Percentiles rank a stretch among this genome's conserved stretches.
Evolutionary conservation across 2,329 filamentous ascomycete species (phyloP).

Genomic region (Aspergillus proliferans): DNA sequence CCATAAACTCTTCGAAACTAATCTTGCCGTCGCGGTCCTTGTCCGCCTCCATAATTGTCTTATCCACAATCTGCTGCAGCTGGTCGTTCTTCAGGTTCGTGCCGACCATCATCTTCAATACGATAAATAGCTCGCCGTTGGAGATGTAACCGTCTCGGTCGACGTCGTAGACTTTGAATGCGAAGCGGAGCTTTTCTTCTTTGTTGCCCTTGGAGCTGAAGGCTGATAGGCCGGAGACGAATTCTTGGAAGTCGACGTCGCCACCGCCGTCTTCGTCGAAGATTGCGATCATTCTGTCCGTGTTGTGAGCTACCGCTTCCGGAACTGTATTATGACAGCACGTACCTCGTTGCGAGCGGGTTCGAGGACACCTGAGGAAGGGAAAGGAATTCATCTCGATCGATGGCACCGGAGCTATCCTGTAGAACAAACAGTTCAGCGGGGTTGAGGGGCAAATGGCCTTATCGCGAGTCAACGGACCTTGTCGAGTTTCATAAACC

Average conservation of each 20-base stretch:
- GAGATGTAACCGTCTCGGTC: slow-evolving; percentile 97
- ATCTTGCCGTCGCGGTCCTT: slow-evolving; percentile 95
- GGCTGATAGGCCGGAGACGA: slow-evolving; percentile 87
- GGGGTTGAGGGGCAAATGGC: too few species aligned
- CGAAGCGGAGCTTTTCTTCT: slow-evolving; percentile 95
- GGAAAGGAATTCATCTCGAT: slow-evolving; percentile 95
- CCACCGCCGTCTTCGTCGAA: slow-evolving; percentile 98
- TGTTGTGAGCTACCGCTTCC: background rate
- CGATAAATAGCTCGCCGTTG: slow-evolving; percentile 98
- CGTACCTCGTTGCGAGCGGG: slow-evolving; percentile 84
- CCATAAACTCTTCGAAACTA: slow-evolving; percentile 96
- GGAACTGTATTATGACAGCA: background rate
- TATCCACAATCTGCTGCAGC: slow-evolving; percentile 97
- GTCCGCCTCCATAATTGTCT: slow-evolving; percentile 99
- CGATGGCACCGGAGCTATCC: slow-evolving; percentile 98
- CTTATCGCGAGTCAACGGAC: slow-evolving; percentile 39
- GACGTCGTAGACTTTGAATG: slow-evolving; percentile 99
- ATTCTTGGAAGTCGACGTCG: slow-evolving; percentile 98
- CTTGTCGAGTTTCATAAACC: slow-evolving; percentile 99
- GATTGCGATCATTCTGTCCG: slow-evolving; percentile 86
- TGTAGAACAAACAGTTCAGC: slow-evolving; percentile 34
- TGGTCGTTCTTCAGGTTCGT: slow-evolving; percentile 99
- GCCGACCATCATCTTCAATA: slow-evolving; percentile 99
- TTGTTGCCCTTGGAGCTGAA: slow-evolving; percentile 99
- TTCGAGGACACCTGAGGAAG: slow-evolving; percentile 97